These are phyloP conservation scores for Staphylotrichum tortipilum DNA, from an alignment of 495 filamentous ascomycete genomes.

Conservation along the genomic window DNA sequence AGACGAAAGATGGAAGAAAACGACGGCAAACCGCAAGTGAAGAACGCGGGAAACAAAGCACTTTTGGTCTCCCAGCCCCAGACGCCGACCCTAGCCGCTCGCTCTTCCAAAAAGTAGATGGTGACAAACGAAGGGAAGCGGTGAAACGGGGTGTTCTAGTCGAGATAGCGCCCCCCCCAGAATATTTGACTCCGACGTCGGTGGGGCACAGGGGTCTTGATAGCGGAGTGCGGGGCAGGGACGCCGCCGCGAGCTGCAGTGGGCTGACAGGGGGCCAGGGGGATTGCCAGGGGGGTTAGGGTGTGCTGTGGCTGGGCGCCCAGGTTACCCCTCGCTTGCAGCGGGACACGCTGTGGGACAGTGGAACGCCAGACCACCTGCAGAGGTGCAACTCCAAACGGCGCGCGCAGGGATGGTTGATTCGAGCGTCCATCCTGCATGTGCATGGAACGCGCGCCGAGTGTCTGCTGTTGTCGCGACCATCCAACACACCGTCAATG, in stretches of 20 bases:
- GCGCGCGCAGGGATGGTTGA: too few species aligned
- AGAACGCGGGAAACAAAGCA: neutral
- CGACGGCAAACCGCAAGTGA: neutral
- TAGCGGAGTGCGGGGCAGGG: conserved; percentile 12
- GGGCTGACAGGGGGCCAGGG: neutral
- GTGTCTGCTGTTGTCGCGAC: too few species aligned
- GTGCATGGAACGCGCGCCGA: too few species aligned
- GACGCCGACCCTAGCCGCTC: neutral
- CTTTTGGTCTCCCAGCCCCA: neutral
- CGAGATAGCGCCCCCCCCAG: conserved; percentile 8
- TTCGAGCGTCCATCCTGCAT: too few species aligned
- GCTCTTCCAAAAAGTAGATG: neutral
- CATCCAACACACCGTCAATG: too few species aligned
- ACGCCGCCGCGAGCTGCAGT: neutral
- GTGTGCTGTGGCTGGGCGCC: too few species aligned
- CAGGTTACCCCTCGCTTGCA: conserved; percentile 7
- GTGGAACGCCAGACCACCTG: too few species aligned
- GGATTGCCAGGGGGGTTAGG: too few species aligned
- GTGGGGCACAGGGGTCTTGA: conserved; percentile 11
- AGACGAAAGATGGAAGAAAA: neutral
- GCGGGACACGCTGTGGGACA: too few species aligned
- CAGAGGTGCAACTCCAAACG: too few species aligned
- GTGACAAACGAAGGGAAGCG: conserved; percentile 5
- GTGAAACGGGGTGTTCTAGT: neutral
- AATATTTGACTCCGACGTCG: conserved; percentile 16